Conservation (phyloP, 345 rosid species). For the Lepidium sativum region DNA sequence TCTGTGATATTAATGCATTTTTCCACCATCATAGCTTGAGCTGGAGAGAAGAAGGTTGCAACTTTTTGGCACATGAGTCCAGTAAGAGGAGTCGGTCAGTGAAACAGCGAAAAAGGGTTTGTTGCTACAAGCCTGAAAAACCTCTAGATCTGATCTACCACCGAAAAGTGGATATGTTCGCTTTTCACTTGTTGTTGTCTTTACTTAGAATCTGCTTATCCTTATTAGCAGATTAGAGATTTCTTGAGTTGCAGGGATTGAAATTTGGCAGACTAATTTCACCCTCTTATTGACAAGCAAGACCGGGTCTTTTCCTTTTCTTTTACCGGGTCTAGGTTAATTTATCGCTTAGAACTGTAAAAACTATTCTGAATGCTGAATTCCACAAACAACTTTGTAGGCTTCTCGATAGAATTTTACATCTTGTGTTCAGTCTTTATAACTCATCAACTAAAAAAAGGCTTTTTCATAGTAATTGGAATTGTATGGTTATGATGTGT, state of each 20-base stretch:
- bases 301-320: conserved; percentile 2
- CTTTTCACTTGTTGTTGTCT: conserved; percentile 27
- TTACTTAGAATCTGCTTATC: conserved; percentile 13
- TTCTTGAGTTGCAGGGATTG: conserved; percentile 9
- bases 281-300: background rate
- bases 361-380: conserved; percentile 8
- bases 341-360: conserved; percentile 6
- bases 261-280: background rate
- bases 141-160: conserved; percentile 16
- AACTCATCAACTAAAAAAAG: background rate
- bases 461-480: too few relatives aligned
- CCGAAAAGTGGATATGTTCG: background rate
- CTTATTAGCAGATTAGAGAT: conserved; percentile 16
- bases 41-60: conserved; percentile 30
- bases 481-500: background rate
- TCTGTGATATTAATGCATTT: background rate
- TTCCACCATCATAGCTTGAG: conserved; percentile 16
- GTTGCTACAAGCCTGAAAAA: conserved; percentile 1
- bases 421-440: background rate
- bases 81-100: conserved; percentile 14
- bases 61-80: conserved; percentile 20
- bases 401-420: background rate
- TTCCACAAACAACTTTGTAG: background rate
- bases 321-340: conserved; percentile 2
- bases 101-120: conserved; percentile 9